phyloP scores from a whole-genome alignment of 2,329 filamentous ascomycete genomes.

The Phaeophleospora eucalypticola region DNA sequence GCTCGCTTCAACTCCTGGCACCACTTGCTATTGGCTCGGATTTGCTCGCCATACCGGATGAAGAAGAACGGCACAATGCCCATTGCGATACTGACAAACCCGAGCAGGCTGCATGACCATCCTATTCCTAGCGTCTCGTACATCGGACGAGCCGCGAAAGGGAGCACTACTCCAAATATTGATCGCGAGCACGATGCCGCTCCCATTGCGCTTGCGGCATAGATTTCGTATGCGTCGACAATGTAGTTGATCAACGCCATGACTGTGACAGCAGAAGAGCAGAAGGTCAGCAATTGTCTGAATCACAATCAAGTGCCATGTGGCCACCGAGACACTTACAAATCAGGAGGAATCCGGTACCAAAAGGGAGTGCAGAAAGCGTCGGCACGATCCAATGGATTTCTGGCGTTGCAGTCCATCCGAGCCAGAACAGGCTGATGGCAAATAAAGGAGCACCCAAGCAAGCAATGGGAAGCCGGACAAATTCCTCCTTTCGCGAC shows the following conservation, averaged over 20 bases:
- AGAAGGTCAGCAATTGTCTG: too few relatives aligned
- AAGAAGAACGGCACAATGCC: conserved; percentile 58
- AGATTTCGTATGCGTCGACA: conserved; percentile 64
- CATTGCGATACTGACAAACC: conserved; percentile 47
- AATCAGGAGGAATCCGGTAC: conserved; percentile 49
- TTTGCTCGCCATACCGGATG: conserved; percentile 50
- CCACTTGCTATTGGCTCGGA: conserved; percentile 57
- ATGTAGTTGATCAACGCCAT: conserved; percentile 58
- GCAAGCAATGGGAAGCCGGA: conserved; percentile 67
- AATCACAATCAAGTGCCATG: too few relatives aligned
- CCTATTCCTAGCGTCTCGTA: conserved; percentile 65
- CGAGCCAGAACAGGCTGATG: conserved; percentile 55
- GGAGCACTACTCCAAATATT: conserved; percentile 63
- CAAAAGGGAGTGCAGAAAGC: conserved; percentile 46
- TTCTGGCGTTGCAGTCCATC: conserved; percentile 44
- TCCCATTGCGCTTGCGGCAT: conserved; percentile 73
- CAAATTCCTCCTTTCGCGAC: conserved; percentile 61
- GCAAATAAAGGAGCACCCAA: conserved; percentile 42
- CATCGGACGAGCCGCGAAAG: conserved; percentile 51
- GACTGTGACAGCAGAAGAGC: too few relatives aligned
- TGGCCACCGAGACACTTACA: too few relatives aligned
- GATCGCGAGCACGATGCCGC: conserved; percentile 79
- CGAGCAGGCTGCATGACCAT: conserved; percentile 57
- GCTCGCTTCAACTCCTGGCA: conserved; percentile 56
- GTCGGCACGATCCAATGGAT: conserved; percentile 47